Evolutionary conservation across 805 yeast species (phyloP).

Genomic region (Candida vartiovaarae): DNA sequence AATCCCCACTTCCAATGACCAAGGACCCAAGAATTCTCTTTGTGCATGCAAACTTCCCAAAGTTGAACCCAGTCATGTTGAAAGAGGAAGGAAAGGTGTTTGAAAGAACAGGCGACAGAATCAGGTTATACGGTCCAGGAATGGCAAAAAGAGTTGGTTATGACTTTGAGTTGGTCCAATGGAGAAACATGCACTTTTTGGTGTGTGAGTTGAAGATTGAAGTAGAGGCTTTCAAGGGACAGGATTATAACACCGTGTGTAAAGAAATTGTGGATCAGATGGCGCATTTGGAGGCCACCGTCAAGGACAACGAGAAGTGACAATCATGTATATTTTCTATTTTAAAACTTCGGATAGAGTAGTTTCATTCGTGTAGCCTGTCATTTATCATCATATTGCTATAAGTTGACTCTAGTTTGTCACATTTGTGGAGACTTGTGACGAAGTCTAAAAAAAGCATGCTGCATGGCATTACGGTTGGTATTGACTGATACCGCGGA

Average conservation of each 20-base stretch:
- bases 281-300: slow-evolving; percentile 32
- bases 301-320: slow-evolving; percentile 28
- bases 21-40: slow-evolving; percentile 17
- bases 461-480: too few relatives aligned
- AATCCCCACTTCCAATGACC: slow-evolving; percentile 10
- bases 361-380: too few relatives aligned
- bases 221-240: slow-evolving; percentile 36
- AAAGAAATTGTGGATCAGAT: slow-evolving; percentile 42
- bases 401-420: too few relatives aligned
- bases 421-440: too few relatives aligned
- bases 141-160: slow-evolving; percentile 25
- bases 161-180: slow-evolving; percentile 50
- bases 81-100: slow-evolving; percentile 15
- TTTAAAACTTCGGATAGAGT: too few relatives aligned
- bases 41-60: slow-evolving; percentile 31
- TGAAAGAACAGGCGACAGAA: slow-evolving; percentile 12
- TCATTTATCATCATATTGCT: too few relatives aligned
- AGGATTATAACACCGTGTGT: slow-evolving; percentile 38
- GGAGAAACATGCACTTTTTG: slow-evolving; percentile 47
- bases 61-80: slow-evolving; percentile 28
- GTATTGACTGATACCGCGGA: too few relatives aligned
- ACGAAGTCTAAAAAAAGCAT: too few relatives aligned
- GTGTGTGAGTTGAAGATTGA: slow-evolving; percentile 43
- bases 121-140: slow-evolving; percentile 17
- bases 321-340: too few relatives aligned